These are phyloP conservation scores for Vanderwaltozyma tropicalis DNA, from an alignment of 805 yeast genomes.

Conservation along the genomic window DNA sequence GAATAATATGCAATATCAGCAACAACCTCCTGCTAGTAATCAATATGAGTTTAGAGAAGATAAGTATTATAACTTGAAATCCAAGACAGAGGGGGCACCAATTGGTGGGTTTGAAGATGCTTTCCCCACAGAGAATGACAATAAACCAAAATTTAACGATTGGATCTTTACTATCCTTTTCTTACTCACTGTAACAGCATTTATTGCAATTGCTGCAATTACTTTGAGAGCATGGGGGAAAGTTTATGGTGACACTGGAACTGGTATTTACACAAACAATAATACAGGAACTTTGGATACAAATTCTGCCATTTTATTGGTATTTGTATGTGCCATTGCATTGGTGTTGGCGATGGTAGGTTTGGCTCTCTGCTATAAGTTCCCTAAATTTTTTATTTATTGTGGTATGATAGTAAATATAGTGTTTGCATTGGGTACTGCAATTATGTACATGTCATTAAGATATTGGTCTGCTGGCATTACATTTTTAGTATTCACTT, in stretches of 20 bases:
- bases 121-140: constrained; percentile 41
- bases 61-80: constrained; percentile 21
- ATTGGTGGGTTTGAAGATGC: constrained; percentile 52
- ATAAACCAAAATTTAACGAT: constrained; percentile 59
- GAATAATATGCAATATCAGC: constrained; percentile 1
- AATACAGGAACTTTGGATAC: constrained; percentile 60
- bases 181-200: constrained; percentile 45
- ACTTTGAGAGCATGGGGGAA: constrained; percentile 53
- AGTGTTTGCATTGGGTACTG: constrained; percentile 60
- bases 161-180: constrained; percentile 55
- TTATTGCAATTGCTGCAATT: constrained; percentile 58
- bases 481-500: constrained; percentile 57
- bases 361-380: constrained; percentile 49
- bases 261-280: constrained; percentile 45
- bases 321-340: constrained; percentile 52
- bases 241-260: constrained; percentile 47
- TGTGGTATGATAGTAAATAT: constrained; percentile 60
- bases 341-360: constrained; percentile 48
- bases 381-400: constrained; percentile 58
- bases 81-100: constrained; percentile 29
- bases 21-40: constrained; percentile 5
- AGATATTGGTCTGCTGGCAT: constrained; percentile 73
- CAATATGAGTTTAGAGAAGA: constrained; percentile 18
- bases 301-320: constrained; percentile 61
- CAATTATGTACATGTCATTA: constrained; percentile 59